A percentile compares a stretch with the other conserved stretches of the same genome.
Evolutionary conservation across 257 asterid genomes (phyloP).

Genomic region (Solanum clarkiae): DNA sequence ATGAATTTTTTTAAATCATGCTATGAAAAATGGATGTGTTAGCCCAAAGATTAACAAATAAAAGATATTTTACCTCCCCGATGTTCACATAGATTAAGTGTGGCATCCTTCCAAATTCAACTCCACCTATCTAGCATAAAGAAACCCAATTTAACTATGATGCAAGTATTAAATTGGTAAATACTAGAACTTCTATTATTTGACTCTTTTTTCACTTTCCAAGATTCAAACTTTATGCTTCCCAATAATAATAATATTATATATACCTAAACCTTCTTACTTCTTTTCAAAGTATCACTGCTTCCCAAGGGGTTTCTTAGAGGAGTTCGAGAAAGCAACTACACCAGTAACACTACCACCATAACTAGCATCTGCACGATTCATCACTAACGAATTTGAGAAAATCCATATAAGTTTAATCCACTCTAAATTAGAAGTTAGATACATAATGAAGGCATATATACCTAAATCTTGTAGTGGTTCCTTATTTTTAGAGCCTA

Average conservation of each 20-base stretch:
- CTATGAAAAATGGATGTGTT: neutral
- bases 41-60: neutral
- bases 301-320: too few species aligned
- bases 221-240: neutral
- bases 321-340: neutral
- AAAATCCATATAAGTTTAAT: neutral
- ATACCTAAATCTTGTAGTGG: neutral
- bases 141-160: neutral
- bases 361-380: neutral
- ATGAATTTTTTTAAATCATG: neutral
- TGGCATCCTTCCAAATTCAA: neutral
- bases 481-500: too few species aligned
- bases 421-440: too few species aligned
- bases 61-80: neutral
- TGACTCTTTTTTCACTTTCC: neutral
- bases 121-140: neutral
- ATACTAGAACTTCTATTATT: neutral
- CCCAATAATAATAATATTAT: neutral
- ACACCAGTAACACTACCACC: neutral
- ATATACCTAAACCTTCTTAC: neutral
- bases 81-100: neutral
- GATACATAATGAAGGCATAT: too few species aligned
- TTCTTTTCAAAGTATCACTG: accelerated
- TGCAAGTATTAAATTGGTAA: neutral
- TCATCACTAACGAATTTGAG: neutral